Base-by-base conservation (phyloP, 257 asterid genomes). In the Solanum sitiens region DNA sequence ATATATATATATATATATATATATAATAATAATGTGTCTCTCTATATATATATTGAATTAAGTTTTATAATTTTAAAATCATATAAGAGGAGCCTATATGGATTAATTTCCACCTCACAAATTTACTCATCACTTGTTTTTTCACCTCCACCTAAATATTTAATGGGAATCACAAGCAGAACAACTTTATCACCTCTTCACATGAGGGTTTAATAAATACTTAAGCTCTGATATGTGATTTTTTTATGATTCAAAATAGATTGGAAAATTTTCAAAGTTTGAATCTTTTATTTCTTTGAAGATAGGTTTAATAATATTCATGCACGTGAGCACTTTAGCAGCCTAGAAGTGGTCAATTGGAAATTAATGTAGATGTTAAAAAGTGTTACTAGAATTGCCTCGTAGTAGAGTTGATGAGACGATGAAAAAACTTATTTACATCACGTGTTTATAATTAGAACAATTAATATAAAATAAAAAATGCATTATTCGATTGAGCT, bases 81-180 rank as follows among this genome's bases (percentile, higher is more conserved):
- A 76, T 25, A 40, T n/a, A 91, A 91, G 92, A 91, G 98, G 99
- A 94, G 98, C 98, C 97, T 93, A 75, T 92, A 73, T 89, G 93
- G 98, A 94, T 94, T 94, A 91, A 95, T 90, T 91, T 88, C 95
- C 93, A 95, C 95, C 97, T 94, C 95, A 88, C 93, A 56, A 89
- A 70, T 50, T 50, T 84, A 70, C 85, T 89, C 85, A 86, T 89
- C 50, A 2, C 73, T 53, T 20, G 21, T 93, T 93, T 50, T 90
- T 93, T 84, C 91, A 91, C 92, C 92, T 35, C 93, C 87, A 90
- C 87, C 83, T 39, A 74, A 74, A 11, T 93, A 97, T 95, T 72
- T 97, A 93, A 97, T 96, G 96, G 88, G 88, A 73, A 65, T 97
- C 99, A 97, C 99, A 97, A 93, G 98, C 23, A 82, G 89, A 88